Percentiles rank a stretch among this genome's conserved stretches.
Evolutionary conservation across 306 rosid species (phyloP).

Genomic region (Prunus kanzakura): DNA sequence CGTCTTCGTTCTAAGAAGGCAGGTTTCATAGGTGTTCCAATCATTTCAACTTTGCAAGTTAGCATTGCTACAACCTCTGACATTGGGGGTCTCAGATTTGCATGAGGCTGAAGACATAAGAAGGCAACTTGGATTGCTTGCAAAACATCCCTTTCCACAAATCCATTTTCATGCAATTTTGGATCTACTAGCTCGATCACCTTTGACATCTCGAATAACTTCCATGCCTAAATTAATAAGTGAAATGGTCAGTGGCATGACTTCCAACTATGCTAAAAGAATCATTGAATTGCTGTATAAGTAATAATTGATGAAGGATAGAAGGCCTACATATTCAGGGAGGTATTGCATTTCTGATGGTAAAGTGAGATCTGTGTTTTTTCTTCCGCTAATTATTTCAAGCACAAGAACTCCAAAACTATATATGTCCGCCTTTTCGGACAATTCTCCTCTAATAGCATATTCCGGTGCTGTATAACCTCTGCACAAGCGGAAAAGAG

Average conservation of each 20-base stretch:
- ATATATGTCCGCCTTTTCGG: slow-evolving; percentile 88
- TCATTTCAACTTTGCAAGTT: slow-evolving; percentile 55
- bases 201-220: slow-evolving; percentile 52
- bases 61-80: slow-evolving; percentile 73
- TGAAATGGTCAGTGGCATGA: background rate
- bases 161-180: slow-evolving; percentile 48
- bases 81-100: slow-evolving; percentile 75
- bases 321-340: slow-evolving; percentile 66
- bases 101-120: slow-evolving; percentile 70
- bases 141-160: slow-evolving; percentile 53
- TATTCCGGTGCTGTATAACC: slow-evolving; percentile 96
- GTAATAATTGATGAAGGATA: background rate
- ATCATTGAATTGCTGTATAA: background rate
- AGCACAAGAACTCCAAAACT: slow-evolving; percentile 94
- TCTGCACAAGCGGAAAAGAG: slow-evolving; percentile 33
- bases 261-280: background rate
- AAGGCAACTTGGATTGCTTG: slow-evolving; percentile 70
- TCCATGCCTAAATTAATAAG: slow-evolving; percentile 59
- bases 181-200: slow-evolving; percentile 60
- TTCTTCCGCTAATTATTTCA: slow-evolving; percentile 74
- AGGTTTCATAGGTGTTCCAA: slow-evolving; percentile 54
- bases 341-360: slow-evolving; percentile 82
- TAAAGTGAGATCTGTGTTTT: slow-evolving; percentile 71
- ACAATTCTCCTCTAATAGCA: slow-evolving; percentile 82
- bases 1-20: slow-evolving; percentile 52